A percentile compares a stretch with the other conserved stretches of the same genome.
Evolutionary conservation across 78 protist species (phyloP).

Genomic region (Creolimax fragrantissima): DNA sequence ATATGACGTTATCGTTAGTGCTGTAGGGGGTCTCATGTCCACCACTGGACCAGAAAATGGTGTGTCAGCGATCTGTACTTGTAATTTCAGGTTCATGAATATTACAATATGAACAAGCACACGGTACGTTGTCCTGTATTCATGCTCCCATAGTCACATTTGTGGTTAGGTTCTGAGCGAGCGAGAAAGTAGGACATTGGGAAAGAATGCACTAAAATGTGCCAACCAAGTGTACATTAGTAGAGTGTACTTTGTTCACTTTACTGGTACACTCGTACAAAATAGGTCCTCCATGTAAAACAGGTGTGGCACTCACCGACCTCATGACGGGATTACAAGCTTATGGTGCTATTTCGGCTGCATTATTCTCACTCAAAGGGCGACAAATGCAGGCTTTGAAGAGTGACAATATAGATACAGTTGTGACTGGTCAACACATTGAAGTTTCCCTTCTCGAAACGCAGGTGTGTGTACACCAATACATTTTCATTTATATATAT

Average conservation of each 20-base stretch:
- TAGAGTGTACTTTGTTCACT: no score
- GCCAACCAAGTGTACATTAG: no score
- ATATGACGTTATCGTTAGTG: not conserved
- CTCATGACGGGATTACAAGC: constrained; percentile 19
- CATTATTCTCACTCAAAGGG: not conserved
- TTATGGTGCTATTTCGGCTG: not conserved
- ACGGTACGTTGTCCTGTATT: no score
- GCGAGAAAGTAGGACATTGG: no score
- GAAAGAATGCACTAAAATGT: no score
- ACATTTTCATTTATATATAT: no score
- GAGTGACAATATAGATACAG: not conserved
- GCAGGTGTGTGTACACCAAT: not conserved
- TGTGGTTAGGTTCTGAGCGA: no score
- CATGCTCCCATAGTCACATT: no score
- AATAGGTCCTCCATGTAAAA: constrained; percentile 2
- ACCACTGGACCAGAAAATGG: constrained; percentile 20
- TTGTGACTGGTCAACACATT: not conserved
- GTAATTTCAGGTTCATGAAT: no score
- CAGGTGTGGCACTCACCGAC: constrained; percentile 14
- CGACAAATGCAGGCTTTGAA: not conserved
- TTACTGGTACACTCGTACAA: no score
- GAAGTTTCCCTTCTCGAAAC: not conserved
- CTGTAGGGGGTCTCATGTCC: constrained; percentile 17
- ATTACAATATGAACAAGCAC: no score
- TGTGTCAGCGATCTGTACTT: not conserved